Evolutionary conservation across 495 filamentous ascomycete species (phyloP).

Genomic region (Friedmanniomyces endolithicus): DNA sequence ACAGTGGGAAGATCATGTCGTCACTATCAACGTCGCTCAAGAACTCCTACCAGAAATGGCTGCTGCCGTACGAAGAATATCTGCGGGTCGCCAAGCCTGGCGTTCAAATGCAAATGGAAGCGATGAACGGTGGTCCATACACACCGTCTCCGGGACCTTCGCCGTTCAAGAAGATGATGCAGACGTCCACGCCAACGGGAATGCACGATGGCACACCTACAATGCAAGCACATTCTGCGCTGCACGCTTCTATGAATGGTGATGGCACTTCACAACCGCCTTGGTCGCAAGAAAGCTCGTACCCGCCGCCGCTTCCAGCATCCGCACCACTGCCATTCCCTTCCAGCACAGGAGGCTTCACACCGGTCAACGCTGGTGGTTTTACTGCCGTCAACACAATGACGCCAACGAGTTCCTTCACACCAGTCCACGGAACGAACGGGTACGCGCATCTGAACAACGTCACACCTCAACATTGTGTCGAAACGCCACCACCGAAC

Average conservation of each 20-base stretch:
- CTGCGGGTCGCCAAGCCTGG: constrained; percentile 83
- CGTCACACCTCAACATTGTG: constrained; percentile 33
- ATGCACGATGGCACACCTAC: constrained; percentile 57
- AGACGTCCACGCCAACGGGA: constrained; percentile 51
- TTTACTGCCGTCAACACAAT: constrained; percentile 67
- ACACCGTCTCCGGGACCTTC: constrained; percentile 85
- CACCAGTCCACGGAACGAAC: constrained; percentile 12
- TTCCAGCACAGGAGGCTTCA: constrained; percentile 52
- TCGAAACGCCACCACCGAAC: constrained; percentile 39
- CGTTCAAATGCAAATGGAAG: constrained; percentile 90
- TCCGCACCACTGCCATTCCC: background rate
- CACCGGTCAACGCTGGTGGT: constrained; percentile 61
- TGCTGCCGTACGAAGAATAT: constrained; percentile 94
- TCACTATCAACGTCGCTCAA: constrained; percentile 98
- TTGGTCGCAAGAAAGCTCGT: constrained; percentile 36
- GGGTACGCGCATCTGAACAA: constrained; percentile 8
- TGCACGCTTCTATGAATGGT: constrained; percentile 51
- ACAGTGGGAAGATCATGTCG: constrained; percentile 99
- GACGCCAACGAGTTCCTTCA: constrained; percentile 14
- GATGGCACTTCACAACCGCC: constrained; percentile 42
- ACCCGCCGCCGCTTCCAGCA: constrained; percentile 23
- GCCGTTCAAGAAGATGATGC: constrained; percentile 60
- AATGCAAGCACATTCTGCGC: constrained; percentile 52
- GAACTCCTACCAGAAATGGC: constrained; percentile 93
- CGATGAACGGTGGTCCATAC: constrained; percentile 83